Base-by-base conservation (phyloP, 441 rosid genomes). In the Sinapis alba region DNA sequence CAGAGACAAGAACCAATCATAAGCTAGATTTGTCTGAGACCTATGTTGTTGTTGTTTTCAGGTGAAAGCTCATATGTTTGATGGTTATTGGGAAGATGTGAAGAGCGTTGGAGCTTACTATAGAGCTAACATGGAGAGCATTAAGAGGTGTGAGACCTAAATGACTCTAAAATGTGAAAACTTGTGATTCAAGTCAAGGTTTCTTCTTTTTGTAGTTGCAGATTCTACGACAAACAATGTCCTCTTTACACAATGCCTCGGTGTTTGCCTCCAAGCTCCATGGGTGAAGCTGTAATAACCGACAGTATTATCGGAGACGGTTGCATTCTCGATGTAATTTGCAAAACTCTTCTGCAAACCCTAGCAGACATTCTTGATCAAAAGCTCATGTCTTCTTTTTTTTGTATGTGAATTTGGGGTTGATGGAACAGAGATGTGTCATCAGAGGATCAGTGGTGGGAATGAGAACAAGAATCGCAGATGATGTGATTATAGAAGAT, bases 21-120 rank as follows among this genome's bases (percentile, higher is more conserved):
- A 75, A 21, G 18, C 8, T 38, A 56, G 7, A 23, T 50, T 47
- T 58, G 50, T 36, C 64, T 45, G 2, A 69, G 21, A 26, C 41
- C 41, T 56, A 19, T 69, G 62, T 62, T 41, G 36, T 32, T 32
- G 36, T 57, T 62, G 45, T 62, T 69, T 50, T 74, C 87, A 93
- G 98, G 90, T 93, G 72, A 83, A 79, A 61, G 89, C 87, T 68
- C 83, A 86, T 81, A 66, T 77, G 41, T 90, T 90, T 62, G 84
- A 86, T 53, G 97, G 94, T 18, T 89, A 88, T 62, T 92, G 97
- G 98, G 94, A 89, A 79, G 95, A 90, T 73, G 78, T 90, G 84
- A 76, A 79, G 74, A 94, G 84, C 86, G 75, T 92, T 71, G 76
- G 83, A 76, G 92, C 92, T 28, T 92, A 88, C 77, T 90, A 94